Percentiles rank a stretch among this genome's conserved stretches.
Evolutionary conservation across 2,329 filamentous ascomycete species (phyloP).

Genomic region (Colletotrichum truncatum): DNA sequence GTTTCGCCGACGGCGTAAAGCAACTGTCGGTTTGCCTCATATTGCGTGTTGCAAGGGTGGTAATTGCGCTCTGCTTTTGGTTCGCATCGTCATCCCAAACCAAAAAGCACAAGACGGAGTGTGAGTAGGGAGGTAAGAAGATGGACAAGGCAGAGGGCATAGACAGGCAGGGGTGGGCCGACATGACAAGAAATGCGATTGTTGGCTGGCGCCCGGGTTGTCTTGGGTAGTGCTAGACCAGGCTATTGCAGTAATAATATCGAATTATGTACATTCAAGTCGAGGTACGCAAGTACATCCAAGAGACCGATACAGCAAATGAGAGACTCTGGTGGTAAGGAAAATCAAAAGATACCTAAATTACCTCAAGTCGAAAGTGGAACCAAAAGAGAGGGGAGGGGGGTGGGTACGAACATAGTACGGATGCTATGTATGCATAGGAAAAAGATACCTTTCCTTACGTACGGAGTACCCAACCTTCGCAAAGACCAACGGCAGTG

Average conservation of each 20-base stretch:
- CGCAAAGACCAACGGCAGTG: background rate
- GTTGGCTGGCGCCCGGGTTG: slow-evolving; percentile 17
- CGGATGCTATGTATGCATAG: background rate
- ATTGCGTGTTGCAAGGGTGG: background rate
- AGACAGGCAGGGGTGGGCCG: slow-evolving; percentile 9
- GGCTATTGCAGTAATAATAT: slow-evolving; percentile 17
- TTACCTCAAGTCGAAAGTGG: too few species aligned
- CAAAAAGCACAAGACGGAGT: background rate
- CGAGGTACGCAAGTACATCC: background rate
- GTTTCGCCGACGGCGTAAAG: background rate
- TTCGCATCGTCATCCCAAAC: background rate
- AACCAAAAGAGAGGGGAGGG: background rate
- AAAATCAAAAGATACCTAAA: too few species aligned
- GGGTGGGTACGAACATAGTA: background rate
- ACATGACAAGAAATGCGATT: slow-evolving; percentile 19
- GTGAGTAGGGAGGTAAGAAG: background rate
- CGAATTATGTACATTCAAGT: slow-evolving; percentile 1
- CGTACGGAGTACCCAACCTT: background rate
- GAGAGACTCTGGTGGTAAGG: too few species aligned
- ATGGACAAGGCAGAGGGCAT: background rate
- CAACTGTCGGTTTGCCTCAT: background rate
- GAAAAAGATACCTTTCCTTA: background rate
- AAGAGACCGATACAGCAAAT: background rate
- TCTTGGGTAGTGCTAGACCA: slow-evolving; percentile 23
- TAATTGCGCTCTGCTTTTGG: slow-evolving; percentile 4